Conservation (phyloP, 305 asterid species). For the Rubia tinctorum region DNA sequence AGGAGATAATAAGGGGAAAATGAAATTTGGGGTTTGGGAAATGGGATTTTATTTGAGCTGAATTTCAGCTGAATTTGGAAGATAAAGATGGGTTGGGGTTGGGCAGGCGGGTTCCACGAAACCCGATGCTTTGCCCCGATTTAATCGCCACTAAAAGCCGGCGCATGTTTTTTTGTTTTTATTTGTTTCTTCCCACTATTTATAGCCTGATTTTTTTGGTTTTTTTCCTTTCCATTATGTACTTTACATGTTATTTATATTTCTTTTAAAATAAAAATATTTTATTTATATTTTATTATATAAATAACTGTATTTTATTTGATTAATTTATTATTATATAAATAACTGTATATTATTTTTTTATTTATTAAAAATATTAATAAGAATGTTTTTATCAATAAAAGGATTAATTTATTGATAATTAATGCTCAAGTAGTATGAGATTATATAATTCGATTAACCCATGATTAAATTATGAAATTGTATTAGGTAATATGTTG, state of each 20-base stretch:
- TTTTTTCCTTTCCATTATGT: too few species aligned
- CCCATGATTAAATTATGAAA: too few species aligned
- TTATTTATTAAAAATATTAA: too few species aligned
- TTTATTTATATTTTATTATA: too few species aligned
- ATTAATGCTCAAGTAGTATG: not conserved
- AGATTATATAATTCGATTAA: not conserved
- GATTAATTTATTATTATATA: too few species aligned
- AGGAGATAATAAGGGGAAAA: not conserved
- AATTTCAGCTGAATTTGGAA: constrained; percentile 42
- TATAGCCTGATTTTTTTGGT: not conserved
- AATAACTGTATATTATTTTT: too few species aligned
- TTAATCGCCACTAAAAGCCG: constrained; percentile 30
- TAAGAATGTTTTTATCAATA: too few species aligned
- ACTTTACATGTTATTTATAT: too few species aligned
- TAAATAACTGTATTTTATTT: too few species aligned
- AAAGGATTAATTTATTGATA: too few species aligned
- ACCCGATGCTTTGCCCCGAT: constrained; percentile 21
- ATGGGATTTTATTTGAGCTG: constrained; percentile 44
- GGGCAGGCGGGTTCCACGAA: constrained; percentile 42
- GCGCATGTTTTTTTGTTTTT: not conserved
- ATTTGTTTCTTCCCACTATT: not conserved
- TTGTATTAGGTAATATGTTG: too few species aligned
- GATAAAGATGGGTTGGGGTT: not conserved
- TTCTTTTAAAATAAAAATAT: too few species aligned
- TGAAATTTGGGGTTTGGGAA: constrained; percentile 24